phyloP scores from a whole-genome alignment of 1,284 basidiomycete species.

The Apiotrichum akiyoshidainum region DNA sequence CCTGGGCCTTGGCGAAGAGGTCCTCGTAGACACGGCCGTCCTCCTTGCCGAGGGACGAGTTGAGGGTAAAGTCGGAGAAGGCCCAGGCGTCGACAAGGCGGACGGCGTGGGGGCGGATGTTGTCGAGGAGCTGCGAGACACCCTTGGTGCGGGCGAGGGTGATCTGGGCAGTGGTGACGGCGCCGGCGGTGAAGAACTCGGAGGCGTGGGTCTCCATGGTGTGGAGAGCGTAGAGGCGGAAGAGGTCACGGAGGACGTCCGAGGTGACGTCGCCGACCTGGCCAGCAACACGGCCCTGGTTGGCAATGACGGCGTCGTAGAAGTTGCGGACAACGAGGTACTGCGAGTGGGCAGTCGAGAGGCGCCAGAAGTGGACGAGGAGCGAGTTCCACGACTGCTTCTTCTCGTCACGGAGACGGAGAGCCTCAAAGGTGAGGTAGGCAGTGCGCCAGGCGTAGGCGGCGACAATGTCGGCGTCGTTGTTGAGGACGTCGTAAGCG shows the following conservation, averaged over 20 bases:
- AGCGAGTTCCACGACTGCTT: slow-evolving; percentile 42
- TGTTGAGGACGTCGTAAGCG: slow-evolving; percentile 44
- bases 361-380: slow-evolving; percentile 24
- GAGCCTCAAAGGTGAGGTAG: slow-evolving; percentile 45
- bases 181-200: slow-evolving; percentile 54
- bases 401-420: slow-evolving; percentile 42
- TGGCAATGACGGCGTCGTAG: slow-evolving; percentile 17
- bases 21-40: slow-evolving; percentile 54
- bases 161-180: slow-evolving; percentile 43
- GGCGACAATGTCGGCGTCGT: slow-evolving; percentile 57
- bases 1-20: slow-evolving; percentile 49
- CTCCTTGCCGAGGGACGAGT: slow-evolving; percentile 56
- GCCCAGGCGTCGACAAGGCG: slow-evolving; percentile 57
- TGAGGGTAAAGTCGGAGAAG: slow-evolving; percentile 57
- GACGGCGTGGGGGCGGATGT: slow-evolving; percentile 30
- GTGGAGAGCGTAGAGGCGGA: slow-evolving; percentile 51
- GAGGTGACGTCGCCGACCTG: slow-evolving; percentile 12
- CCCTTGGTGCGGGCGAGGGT: slow-evolving; percentile 17
- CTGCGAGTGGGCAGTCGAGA: slow-evolving; percentile 24
- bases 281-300: slow-evolving; percentile 10
- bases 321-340: slow-evolving; percentile 25
- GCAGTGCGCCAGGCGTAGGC: slow-evolving; percentile 52
- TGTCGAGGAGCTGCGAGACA: slow-evolving; percentile 13
- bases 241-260: slow-evolving; percentile 44
- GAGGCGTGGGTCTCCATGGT: slow-evolving; percentile 53